phyloP scores from a whole-genome alignment of 352 stramenopile genomes.

The Phytophthora tentaculata region DNA sequence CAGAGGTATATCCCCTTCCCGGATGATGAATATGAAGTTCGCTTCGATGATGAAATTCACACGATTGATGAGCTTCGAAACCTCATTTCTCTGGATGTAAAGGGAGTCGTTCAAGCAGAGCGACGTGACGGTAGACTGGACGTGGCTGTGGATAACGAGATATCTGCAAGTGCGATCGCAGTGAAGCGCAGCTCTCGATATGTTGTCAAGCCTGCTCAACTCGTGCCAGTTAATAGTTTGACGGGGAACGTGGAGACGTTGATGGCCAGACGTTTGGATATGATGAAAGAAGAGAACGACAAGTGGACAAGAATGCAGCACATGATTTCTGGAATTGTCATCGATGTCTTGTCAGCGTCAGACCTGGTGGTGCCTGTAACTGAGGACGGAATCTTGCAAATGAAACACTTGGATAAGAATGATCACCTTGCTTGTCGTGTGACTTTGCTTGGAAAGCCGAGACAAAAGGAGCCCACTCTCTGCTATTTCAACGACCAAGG shows the following conservation, averaged over 20 bases:
- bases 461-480: slow-evolving; percentile 3
- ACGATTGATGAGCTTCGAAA: slow-evolving; percentile 67
- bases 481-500: slow-evolving; percentile 26
- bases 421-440: slow-evolving; percentile 46
- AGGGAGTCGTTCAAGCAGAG: slow-evolving; percentile 56
- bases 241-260: slow-evolving; percentile 37
- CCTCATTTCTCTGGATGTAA: slow-evolving; percentile 64
- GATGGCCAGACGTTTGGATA: slow-evolving; percentile 46
- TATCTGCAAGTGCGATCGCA: not conserved
- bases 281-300: slow-evolving; percentile 14
- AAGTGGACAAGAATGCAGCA: slow-evolving; percentile 47
- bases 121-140: slow-evolving; percentile 63
- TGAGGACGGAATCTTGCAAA: not conserved
- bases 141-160: slow-evolving; percentile 39
- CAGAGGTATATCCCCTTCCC: slow-evolving; percentile 60
- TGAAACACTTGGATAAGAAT: slow-evolving; percentile 21
- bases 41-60: slow-evolving; percentile 64
- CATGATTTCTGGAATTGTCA: slow-evolving; percentile 42
- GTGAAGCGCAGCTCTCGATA: slow-evolving; percentile 9
- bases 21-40: slow-evolving; percentile 53
- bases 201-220: slow-evolving; percentile 16
- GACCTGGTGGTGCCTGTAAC: slow-evolving; percentile 39
- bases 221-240: slow-evolving; percentile 61
- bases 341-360: slow-evolving; percentile 57
- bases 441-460: slow-evolving; percentile 52